These are phyloP conservation scores for Backusella circina DNA, from an alignment of 192 early-diverging fungal genomes.

Conservation along the genomic window DNA sequence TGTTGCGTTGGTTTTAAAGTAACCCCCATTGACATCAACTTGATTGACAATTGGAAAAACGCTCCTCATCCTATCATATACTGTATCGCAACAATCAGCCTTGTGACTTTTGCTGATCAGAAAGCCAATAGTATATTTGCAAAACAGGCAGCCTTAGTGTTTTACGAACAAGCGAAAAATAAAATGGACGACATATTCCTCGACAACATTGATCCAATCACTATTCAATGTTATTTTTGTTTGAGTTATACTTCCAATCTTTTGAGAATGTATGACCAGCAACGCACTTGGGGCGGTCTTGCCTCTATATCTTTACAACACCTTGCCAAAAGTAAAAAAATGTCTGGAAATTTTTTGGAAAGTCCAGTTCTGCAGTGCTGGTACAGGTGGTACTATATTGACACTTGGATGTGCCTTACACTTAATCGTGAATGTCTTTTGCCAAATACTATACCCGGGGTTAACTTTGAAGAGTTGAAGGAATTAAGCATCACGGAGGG, in stretches of 20 bases:
- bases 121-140: background rate
- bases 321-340: background rate
- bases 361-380: constrained; percentile 10
- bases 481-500: background rate
- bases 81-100: constrained; percentile 25
- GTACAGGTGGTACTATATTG: constrained; percentile 34
- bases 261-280: constrained; percentile 30
- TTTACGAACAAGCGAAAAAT: constrained; percentile 29
- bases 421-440: constrained; percentile 17
- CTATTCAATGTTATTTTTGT: constrained; percentile 28
- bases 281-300: constrained; percentile 27
- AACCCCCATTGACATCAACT: constrained; percentile 10
- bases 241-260: constrained; percentile 32
- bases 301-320: constrained; percentile 24
- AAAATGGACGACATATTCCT: constrained; percentile 31
- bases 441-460: background rate
- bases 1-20: constrained; percentile 36
- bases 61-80: constrained; percentile 19
- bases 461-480: background rate
- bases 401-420: constrained; percentile 28
- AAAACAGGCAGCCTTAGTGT: constrained; percentile 20
- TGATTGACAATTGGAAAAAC: constrained; percentile 14
- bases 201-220: constrained; percentile 15
- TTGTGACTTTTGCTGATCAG: constrained; percentile 30
- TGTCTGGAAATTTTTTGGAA: background rate